Percentiles rank a stretch among this genome's conserved stretches.
Conservation (phyloP, 495 filamentous ascomycete genomes). For the Aspergillus carlsbadensis region DNA sequence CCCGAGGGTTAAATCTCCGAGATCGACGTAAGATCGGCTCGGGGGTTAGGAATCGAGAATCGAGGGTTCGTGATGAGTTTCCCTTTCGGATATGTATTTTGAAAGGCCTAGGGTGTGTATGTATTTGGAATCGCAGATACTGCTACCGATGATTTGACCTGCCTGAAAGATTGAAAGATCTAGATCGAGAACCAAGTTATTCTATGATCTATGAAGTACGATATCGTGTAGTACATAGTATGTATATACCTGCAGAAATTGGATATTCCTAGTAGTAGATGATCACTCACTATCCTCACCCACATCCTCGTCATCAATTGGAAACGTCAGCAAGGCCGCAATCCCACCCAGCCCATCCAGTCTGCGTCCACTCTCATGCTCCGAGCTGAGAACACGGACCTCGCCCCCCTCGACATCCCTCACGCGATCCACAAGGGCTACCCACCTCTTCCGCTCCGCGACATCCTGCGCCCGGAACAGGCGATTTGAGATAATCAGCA, state of each 20-base stretch:
- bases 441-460: constrained; percentile 76
- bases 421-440: constrained; percentile 86
- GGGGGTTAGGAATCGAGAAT: too few relatives aligned
- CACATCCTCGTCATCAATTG: constrained; percentile 58
- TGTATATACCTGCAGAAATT: neutral
- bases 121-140: too few relatives aligned
- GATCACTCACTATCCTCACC: constrained; percentile 23
- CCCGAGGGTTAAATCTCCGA: too few relatives aligned
- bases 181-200: too few relatives aligned
- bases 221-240: too few relatives aligned
- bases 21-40: too few relatives aligned
- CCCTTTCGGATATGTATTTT: too few relatives aligned
- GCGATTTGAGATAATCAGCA: constrained; percentile 79
- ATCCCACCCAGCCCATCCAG: constrained; percentile 84
- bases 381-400: constrained; percentile 80
- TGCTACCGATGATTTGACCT: too few relatives aligned
- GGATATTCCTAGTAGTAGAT: neutral
- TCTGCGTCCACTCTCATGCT: constrained; percentile 90
- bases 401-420: constrained; percentile 81
- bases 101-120: too few relatives aligned
- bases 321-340: constrained; percentile 88
- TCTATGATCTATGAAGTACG: too few relatives aligned
- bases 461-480: constrained; percentile 85
- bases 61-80: too few relatives aligned
- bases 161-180: too few relatives aligned